These are phyloP conservation scores for Corynascus novoguineensis DNA, from an alignment of 495 filamentous ascomycete genomes.

Conservation along the genomic window DNA sequence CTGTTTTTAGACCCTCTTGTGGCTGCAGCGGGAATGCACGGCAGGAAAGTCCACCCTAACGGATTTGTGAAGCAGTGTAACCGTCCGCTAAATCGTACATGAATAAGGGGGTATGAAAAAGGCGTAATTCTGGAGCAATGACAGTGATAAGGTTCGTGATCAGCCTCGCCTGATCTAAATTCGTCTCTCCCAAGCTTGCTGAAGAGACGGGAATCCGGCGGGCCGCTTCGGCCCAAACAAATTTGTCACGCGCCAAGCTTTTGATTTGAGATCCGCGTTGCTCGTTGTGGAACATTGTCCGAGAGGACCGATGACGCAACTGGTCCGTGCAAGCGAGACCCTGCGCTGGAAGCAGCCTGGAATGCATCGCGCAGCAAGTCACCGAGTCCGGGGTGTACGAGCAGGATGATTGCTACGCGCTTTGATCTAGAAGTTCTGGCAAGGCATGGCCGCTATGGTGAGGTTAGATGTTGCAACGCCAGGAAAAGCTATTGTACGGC, in stretches of 20 bases:
- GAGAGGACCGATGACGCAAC: constrained; percentile 15
- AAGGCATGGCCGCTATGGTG: neutral
- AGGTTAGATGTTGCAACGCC: neutral
- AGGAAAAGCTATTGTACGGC: neutral
- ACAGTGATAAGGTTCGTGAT: neutral
- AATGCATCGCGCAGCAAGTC: neutral
- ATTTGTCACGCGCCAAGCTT: constrained; percentile 7
- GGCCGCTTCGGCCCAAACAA: neutral
- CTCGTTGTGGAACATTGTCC: neutral
- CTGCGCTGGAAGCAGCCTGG: neutral
- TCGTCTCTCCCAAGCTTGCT: neutral
- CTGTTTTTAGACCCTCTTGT: constrained; percentile 7
- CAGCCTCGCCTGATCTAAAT: neutral
- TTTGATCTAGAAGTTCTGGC: neutral
- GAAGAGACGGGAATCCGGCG: neutral
- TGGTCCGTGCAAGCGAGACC: constrained; percentile 7
- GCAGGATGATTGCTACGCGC: too few species aligned
- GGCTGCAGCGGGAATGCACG: neutral
- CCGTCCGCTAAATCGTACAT: neutral
- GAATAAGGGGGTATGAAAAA: neutral
- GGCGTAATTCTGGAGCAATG: neutral
- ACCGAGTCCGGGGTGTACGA: too few species aligned
- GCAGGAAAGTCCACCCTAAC: neutral
- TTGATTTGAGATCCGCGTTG: constrained; percentile 15
- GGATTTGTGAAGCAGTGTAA: constrained; percentile 8